Percentiles rank a stretch among this genome's conserved stretches.
phyloP scores from a whole-genome alignment of 2,329 filamentous ascomycete genomes.

The Stagonosporopsis cucurbitacearum region DNA sequence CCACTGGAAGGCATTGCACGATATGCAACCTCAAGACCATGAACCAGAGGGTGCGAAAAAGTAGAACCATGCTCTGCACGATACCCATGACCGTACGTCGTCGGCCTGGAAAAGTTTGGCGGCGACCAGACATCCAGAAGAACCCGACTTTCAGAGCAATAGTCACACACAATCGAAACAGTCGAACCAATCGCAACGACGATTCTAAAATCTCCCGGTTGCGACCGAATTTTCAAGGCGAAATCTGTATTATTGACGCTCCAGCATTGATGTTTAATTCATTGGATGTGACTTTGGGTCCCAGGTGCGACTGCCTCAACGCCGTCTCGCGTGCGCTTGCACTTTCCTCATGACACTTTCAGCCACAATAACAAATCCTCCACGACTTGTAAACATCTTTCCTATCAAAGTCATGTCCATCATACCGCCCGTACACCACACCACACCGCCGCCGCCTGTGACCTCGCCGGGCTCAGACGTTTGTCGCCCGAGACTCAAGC shows the following conservation, averaged over 20 bases:
- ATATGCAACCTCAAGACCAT: background rate
- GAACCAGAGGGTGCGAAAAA: background rate
- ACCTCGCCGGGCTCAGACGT: background rate
- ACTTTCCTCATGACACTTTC: background rate
- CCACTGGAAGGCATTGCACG: background rate
- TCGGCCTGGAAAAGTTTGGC: background rate
- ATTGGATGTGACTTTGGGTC: background rate
- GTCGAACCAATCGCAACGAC: background rate
- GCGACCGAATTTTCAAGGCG: background rate
- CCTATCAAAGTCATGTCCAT: background rate
- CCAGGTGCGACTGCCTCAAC: background rate
- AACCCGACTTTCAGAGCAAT: background rate
- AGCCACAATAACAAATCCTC: background rate
- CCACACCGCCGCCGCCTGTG: background rate
- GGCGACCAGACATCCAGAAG: background rate
- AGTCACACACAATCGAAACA: constrained; percentile 5
- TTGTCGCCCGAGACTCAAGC: constrained; percentile 36
- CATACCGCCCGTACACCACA: background rate
- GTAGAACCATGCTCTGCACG: constrained; percentile 12
- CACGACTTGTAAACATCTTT: background rate
- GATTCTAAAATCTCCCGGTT: background rate
- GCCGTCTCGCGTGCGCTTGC: background rate
- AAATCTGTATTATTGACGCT: background rate
- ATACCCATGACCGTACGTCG: constrained; percentile 10
- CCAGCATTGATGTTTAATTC: background rate